A percentile compares a stretch with the other conserved stretches of the same genome.
Evolutionary conservation across 2,329 filamentous ascomycete genomes (phyloP).

Genomic region (Pseudogymnoascus sp.): DNA sequence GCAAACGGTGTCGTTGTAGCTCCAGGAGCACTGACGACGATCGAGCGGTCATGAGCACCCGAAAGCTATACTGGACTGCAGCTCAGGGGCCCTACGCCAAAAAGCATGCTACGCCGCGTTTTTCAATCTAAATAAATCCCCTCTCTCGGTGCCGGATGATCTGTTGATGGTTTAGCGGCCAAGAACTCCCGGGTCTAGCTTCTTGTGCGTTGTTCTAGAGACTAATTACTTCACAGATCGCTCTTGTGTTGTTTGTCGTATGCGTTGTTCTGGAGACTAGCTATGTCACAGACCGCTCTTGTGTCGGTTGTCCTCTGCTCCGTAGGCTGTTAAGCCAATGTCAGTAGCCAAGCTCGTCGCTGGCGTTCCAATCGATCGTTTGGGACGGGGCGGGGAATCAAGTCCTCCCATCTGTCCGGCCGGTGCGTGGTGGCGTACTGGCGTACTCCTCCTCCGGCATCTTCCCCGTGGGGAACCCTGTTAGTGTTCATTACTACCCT

Average conservation of each 20-base stretch:
- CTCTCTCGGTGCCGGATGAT: background rate
- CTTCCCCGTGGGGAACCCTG: background rate
- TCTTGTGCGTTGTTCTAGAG: background rate
- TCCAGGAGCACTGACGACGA: background rate
- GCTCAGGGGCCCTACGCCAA: background rate
- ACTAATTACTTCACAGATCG: background rate
- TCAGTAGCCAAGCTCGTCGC: background rate
- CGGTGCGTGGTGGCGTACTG: background rate
- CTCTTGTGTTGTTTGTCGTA: background rate
- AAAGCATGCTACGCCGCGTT: background rate
- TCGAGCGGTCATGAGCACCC: background rate
- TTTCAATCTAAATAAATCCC: background rate
- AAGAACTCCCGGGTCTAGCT: background rate
- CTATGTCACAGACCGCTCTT: background rate
- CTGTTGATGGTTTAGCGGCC: background rate
- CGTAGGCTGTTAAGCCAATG: background rate
- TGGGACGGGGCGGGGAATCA: background rate
- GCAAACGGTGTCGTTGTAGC: background rate
- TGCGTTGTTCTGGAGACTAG: background rate
- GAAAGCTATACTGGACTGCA: background rate
- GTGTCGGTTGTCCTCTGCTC: background rate
- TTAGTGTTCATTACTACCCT: background rate
- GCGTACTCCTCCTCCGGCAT: background rate
- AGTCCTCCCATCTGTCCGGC: background rate
- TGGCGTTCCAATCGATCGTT: background rate